These are phyloP conservation scores for Urochloa ruziziensis DNA, from an alignment of 176 grass and related monocot species.

Conservation along the genomic window DNA sequence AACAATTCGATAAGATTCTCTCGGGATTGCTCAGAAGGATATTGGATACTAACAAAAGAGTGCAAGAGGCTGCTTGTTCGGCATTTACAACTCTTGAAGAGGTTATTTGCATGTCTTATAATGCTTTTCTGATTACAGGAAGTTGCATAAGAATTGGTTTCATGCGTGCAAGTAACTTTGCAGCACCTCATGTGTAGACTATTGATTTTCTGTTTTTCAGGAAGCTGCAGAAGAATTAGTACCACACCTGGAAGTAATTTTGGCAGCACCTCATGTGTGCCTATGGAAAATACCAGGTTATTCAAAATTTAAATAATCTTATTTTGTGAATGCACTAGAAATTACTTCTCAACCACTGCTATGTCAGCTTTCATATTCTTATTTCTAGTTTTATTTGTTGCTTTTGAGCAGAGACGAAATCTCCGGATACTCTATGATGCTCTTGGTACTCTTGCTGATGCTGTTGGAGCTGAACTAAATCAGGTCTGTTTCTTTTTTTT, in stretches of 20 bases:
- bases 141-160: slow-evolving; percentile 69
- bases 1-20: slow-evolving; percentile 96
- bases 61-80: slow-evolving; percentile 98
- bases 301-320: slow-evolving; percentile 26
- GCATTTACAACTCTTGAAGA: slow-evolving; percentile 99
- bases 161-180: slow-evolving; percentile 72
- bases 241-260: slow-evolving; percentile 75
- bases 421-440: slow-evolving; percentile 97
- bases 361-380: neutral
- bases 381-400: slow-evolving; percentile 30
- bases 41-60: slow-evolving; percentile 93
- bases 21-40: slow-evolving; percentile 87
- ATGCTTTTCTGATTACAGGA: slow-evolving; percentile 45
- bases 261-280: slow-evolving; percentile 96
- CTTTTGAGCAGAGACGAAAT: slow-evolving; percentile 67
- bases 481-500: slow-evolving; percentile 53
- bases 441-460: slow-evolving; percentile 98
- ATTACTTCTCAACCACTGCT: neutral
- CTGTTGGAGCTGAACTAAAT: slow-evolving; percentile 91
- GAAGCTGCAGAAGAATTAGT: slow-evolving; percentile 88
- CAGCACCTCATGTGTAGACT: slow-evolving; percentile 67
- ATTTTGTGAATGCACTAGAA: slow-evolving; percentile 6
- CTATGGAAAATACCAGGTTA: slow-evolving; percentile 99
- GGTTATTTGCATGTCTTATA: slow-evolving; percentile 50
- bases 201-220: slow-evolving; percentile 45